Conservation (phyloP, 495 filamentous ascomycete genomes). For the Schizothecium vesticola region DNA sequence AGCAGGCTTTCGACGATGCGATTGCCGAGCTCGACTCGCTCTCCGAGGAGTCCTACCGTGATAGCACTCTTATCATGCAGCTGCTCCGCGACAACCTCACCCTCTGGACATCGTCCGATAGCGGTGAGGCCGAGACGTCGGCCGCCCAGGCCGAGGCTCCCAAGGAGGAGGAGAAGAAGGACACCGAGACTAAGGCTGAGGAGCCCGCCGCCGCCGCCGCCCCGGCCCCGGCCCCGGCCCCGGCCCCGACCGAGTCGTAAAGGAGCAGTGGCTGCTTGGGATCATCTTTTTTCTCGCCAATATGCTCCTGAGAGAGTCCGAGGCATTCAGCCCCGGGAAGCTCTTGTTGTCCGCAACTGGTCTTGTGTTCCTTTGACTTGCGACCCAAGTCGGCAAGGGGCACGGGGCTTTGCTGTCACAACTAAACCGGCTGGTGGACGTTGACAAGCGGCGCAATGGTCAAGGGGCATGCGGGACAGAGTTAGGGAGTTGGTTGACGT, state of each 20-base stretch:
- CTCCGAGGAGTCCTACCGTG: constrained; percentile 98
- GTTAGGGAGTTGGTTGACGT: constrained; percentile 33
- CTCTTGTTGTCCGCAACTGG: constrained; percentile 12
- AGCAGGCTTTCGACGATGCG: constrained; percentile 98
- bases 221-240: neutral
- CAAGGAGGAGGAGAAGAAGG: constrained; percentile 55
- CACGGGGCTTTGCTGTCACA: constrained; percentile 13
- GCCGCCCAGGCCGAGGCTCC: constrained; percentile 52
- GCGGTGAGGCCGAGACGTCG: constrained; percentile 68
- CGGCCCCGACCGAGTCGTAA: constrained; percentile 27
- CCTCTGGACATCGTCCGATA: constrained; percentile 97
- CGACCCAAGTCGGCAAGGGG: constrained; percentile 11
- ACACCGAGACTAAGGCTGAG: constrained; percentile 49
- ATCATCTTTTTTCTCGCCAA: constrained; percentile 12
- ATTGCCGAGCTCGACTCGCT: constrained; percentile 99
- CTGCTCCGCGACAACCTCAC: constrained; percentile 98
- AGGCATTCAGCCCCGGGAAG: constrained; percentile 6
- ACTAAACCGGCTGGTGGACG: constrained; percentile 14
- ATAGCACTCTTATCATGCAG: constrained; percentile 99
- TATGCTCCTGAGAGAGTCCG: constrained; percentile 5
- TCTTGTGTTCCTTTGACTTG: constrained; percentile 11
- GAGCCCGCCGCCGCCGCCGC: constrained; percentile 39
- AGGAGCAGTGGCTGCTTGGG: constrained; percentile 6
- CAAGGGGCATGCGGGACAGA: constrained; percentile 20
- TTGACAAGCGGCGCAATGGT: constrained; percentile 21